Percentiles rank a stretch among this genome's conserved stretches.
These are phyloP conservation scores for Rutstroemia sp. DNA, from an alignment of 2,329 filamentous ascomycete genomes.

Conservation along the genomic window DNA sequence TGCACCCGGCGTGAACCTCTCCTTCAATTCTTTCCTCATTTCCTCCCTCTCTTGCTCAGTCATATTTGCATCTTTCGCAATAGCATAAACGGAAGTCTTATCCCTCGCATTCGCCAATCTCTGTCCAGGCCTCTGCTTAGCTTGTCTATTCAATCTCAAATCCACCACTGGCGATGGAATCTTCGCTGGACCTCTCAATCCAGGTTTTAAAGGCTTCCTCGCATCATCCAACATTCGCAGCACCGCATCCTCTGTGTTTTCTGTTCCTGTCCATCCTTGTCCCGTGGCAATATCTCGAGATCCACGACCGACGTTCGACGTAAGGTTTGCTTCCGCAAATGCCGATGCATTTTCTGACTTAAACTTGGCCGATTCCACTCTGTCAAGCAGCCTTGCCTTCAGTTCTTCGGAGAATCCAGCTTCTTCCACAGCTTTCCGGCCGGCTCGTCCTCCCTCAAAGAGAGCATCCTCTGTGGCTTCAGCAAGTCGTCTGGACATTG, in stretches of 20 bases:
- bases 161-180: constrained; percentile 42
- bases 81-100: constrained; percentile 47
- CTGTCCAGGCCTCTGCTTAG: constrained; percentile 36
- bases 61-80: constrained; percentile 45
- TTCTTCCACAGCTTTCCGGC: constrained; percentile 52
- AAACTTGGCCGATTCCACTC: constrained; percentile 49
- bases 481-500: constrained; percentile 49
- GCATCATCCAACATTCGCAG: constrained; percentile 81
- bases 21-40: constrained; percentile 65
- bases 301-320: constrained; percentile 56
- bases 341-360: constrained; percentile 40
- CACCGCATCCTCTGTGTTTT: constrained; percentile 66
- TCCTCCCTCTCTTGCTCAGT: constrained; percentile 67
- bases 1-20: constrained; percentile 68
- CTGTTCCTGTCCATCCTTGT: constrained; percentile 70
- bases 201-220: constrained; percentile 57
- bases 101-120: constrained; percentile 50
- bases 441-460: constrained; percentile 49
- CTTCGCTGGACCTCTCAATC: constrained; percentile 38
- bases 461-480: constrained; percentile 58
- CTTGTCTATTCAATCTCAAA: constrained; percentile 39
- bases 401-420: constrained; percentile 58
- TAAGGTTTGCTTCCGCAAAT: constrained; percentile 41
- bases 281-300: constrained; percentile 61
- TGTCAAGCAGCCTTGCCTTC: constrained; percentile 49